These are phyloP conservation scores for Hanseniaspora sp. DNA, from an alignment of 1,139 yeast genomes.

Conservation along the genomic window DNA sequence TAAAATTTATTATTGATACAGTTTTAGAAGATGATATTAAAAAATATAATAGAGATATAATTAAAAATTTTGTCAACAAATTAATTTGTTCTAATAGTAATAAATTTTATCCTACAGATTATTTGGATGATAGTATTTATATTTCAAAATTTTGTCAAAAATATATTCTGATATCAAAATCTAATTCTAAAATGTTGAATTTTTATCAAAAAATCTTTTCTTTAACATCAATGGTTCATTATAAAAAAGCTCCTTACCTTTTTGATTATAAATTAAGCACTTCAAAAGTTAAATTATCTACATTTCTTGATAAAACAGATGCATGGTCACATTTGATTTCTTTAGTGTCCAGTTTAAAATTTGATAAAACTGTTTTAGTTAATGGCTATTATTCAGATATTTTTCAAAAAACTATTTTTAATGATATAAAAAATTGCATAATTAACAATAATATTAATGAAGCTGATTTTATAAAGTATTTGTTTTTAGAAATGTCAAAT, in stretches of 20 bases:
- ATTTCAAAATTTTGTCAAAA: slow-evolving; percentile 6
- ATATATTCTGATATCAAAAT: not conserved
- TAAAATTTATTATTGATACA: slow-evolving; percentile 7
- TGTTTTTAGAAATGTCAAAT: not conserved
- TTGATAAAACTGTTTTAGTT: slow-evolving; percentile 5
- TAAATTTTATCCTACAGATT: slow-evolving; percentile 5
- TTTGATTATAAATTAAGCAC: not conserved
- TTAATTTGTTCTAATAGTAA: not conserved
- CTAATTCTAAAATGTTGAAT: not conserved
- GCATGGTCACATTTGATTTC: not conserved
- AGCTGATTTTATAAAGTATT: not conserved
- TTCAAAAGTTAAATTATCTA: not conserved
- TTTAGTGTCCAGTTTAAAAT: not conserved
- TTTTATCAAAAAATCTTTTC: not conserved
- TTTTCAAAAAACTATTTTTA: not conserved
- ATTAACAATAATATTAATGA: not conserved
- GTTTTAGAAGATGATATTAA: not conserved
- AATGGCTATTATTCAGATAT: not conserved
- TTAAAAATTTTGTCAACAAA: not conserved
- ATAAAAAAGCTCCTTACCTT: not conserved
- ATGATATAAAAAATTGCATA: not conserved
- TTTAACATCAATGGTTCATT: not conserved
- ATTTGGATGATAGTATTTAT: slow-evolving; percentile 3
- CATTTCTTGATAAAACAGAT: not conserved
- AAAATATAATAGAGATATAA: not conserved